These are phyloP conservation scores for Fennellomyces sp. DNA, from an alignment of 371 early-diverging fungal genomes.

Conservation along the genomic window DNA sequence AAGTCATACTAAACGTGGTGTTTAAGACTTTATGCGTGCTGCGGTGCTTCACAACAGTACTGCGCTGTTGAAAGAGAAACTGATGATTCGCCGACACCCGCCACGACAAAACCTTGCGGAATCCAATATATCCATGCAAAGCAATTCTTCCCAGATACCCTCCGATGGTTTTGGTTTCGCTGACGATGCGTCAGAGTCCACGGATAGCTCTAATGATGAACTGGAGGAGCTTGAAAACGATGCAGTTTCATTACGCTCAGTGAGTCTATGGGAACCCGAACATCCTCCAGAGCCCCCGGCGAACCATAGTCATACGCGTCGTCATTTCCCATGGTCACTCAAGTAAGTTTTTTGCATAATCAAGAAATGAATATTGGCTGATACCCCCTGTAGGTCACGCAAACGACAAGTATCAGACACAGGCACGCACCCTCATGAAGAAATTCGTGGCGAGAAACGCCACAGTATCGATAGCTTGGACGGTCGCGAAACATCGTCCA, in stretches of 20 bases:
- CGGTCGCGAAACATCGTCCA: slow-evolving; percentile 1
- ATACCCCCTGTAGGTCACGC: slow-evolving; percentile 20
- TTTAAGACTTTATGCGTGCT: slow-evolving; percentile 46
- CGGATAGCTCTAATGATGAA: slow-evolving; percentile 20
- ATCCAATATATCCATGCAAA: slow-evolving; percentile 15
- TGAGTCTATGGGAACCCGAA: slow-evolving; percentile 9
- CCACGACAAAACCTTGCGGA: slow-evolving; percentile 19
- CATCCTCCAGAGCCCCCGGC: background rate
- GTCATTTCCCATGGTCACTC: slow-evolving; percentile 16
- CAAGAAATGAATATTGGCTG: background rate
- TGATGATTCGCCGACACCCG: slow-evolving; percentile 42
- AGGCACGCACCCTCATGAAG: background rate
- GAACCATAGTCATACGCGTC: slow-evolving; percentile 9
- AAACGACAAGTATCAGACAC: slow-evolving; percentile 8
- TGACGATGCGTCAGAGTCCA: slow-evolving; percentile 14
- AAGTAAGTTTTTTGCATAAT: background rate
- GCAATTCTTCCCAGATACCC: slow-evolving; percentile 1
- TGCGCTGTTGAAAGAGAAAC: slow-evolving; percentile 48
- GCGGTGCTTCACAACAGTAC: slow-evolving; percentile 47
- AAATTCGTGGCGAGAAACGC: background rate
- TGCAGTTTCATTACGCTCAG: slow-evolving; percentile 20
- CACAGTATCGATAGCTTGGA: slow-evolving; percentile 18
- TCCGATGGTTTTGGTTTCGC: slow-evolving; percentile 8
- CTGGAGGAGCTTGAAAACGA: slow-evolving; percentile 19
- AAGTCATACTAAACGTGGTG: background rate